Evolutionary conservation across 306 rosid genomes (phyloP).

Genomic region (Rosa multiflora): DNA sequence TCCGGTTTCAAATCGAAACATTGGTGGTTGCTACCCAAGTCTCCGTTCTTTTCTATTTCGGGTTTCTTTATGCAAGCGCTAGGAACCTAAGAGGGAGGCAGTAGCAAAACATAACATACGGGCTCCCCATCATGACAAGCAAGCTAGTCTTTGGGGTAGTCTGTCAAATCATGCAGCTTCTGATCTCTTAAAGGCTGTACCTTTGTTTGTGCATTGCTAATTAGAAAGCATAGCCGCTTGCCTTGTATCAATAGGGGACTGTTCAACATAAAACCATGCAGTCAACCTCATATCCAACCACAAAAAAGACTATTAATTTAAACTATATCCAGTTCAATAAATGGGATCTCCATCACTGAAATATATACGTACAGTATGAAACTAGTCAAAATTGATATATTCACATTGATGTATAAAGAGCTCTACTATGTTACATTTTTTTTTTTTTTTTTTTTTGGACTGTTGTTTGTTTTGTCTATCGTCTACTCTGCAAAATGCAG

Average conservation of each 20-base stretch:
- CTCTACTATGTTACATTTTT: neutral
- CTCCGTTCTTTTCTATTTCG: neutral
- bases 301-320: neutral
- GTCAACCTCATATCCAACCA: neutral
- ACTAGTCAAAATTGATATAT: slow-evolving; percentile 14
- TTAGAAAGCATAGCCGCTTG: neutral
- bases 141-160: too few species aligned
- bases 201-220: neutral
- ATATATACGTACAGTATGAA: neutral
- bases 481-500: slow-evolving; percentile 19
- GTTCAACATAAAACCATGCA: neutral
- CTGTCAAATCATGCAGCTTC: too few species aligned
- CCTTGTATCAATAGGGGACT: neutral
- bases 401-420: slow-evolving; percentile 12
- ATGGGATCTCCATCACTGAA: neutral
- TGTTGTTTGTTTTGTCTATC: neutral
- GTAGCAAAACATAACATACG: neutral
- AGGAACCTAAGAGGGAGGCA: neutral
- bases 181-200: neutral
- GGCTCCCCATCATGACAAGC: neutral
- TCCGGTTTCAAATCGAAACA: neutral
- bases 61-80: neutral
- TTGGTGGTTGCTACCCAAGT: neutral
- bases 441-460: neutral
- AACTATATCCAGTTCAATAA: neutral